Evolutionary conservation across 768 basidiomycete genomes (phyloP), one percentile per base, ranked within the genome.

Genomic region (Boletus barrowsii): DNA sequence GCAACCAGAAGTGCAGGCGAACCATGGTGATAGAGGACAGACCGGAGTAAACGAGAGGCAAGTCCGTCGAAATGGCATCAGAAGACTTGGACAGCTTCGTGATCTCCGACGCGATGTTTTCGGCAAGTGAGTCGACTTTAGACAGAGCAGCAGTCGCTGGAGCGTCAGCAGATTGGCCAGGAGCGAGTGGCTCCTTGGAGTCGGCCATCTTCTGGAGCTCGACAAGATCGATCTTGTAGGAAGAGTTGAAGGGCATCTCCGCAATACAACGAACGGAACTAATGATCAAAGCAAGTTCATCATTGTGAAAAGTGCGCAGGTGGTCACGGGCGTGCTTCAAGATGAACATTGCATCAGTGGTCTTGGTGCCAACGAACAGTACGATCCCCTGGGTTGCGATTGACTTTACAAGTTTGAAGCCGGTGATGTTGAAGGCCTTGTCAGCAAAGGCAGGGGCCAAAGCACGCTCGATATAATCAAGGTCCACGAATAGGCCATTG

Each of bases 101-200:
- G 39, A 73, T 54, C 60, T 73, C 66, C 26, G 65, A 62, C 3
- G 71, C 67, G 29, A 74, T 72, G 41, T 63, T 65, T 59, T 66
- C 67, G 33, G 73, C 72, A 39, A 73, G 57, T 10, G 64, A 60
- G 13, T 68, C 62, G 7, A 58, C 43, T 24, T 49, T 33, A 32
- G 65, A 68, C 14, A 48, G 57, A 48, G 40, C 37, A 54, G 36
- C 44, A 47, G 37, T 57, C 57, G 42, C 47, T 9, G 42, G 51
- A 18, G 47, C 52, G 13, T 60, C 22, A 10, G 58, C 58, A 39
- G 5, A 45, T 14, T 37, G 15, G 13, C 58, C 47, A 15, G 47
- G 58, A 47, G 42, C 37, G 18, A 60, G 30, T 22, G 3, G 15
- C 8, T 60, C 51, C 14, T 39, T 37, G 46, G 58, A 55, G 39